These are phyloP conservation scores for Diutina catenulata DNA, from an alignment of 1,139 yeast species.

Conservation along the genomic window DNA sequence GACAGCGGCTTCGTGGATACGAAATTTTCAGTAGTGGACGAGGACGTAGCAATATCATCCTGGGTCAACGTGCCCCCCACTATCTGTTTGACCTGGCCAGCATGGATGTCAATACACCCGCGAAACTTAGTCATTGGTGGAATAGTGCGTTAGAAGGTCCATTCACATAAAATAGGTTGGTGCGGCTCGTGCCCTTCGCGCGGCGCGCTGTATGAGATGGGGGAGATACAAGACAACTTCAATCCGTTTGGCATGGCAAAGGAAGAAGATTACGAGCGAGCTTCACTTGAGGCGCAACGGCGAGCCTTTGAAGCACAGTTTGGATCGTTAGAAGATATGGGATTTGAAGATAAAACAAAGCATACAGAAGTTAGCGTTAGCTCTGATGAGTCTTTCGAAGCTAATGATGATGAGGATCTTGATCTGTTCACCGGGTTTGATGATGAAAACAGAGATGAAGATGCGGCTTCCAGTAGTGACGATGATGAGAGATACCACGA, in stretches of 20 bases:
- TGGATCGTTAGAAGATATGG: conserved; percentile 49
- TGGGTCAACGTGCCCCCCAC: conserved; percentile 81
- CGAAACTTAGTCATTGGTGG: conserved; percentile 67
- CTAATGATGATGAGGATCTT: conserved; percentile 7
- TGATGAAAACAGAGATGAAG: conserved; percentile 9
- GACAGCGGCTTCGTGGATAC: conserved; percentile 68
- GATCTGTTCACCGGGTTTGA: conserved; percentile 10
- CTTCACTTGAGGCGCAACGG: conserved; percentile 44
- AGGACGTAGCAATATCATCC: conserved; percentile 26
- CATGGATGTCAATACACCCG: conserved; percentile 92
- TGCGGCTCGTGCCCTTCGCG: too few species aligned
- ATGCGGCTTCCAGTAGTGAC: conserved; percentile 25
- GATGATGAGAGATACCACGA: conserved; percentile 7
- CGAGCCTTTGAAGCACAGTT: conserved; percentile 59
- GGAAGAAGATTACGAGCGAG: conserved; percentile 22
- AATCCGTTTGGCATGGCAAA: too few species aligned
- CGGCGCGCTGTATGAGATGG: too few species aligned
- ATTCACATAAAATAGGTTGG: too few species aligned
- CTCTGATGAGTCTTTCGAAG: conserved; percentile 12
- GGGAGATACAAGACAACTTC: too few species aligned
- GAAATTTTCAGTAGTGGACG: conserved; percentile 56
- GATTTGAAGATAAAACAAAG: conserved; percentile 44
- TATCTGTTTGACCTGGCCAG: conserved; percentile 91
- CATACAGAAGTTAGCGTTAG: conserved; percentile 8
- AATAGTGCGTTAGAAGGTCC: too few species aligned